phyloP scores from a whole-genome alignment of 2,329 filamentous ascomycete genomes.

The Fusarium solani-melongenae region DNA sequence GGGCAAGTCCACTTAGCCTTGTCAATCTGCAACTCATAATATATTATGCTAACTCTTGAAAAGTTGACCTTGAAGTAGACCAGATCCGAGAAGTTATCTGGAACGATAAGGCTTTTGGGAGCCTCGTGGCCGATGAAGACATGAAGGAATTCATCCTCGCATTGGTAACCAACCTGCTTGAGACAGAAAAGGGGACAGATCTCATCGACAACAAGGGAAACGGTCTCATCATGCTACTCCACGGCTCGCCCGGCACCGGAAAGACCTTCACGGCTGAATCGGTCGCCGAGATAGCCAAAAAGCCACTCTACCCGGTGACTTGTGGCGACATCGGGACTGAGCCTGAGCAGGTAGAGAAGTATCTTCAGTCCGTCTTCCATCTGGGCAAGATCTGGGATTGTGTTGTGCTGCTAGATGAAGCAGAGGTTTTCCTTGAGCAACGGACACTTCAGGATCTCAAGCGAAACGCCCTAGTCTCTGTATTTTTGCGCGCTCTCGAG shows the following conservation, averaged over 20 bases:
- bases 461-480: background rate
- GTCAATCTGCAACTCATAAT: no score
- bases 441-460: background rate
- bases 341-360: constrained; percentile 5
- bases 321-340: constrained; percentile 21
- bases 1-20: no score
- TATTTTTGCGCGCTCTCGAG: constrained; percentile 6
- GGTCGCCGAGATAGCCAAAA: constrained; percentile 10
- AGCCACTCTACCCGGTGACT: constrained; percentile 12
- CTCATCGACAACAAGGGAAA: background rate
- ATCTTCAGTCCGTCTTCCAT: background rate
- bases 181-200: constrained; percentile 7
- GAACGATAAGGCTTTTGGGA: constrained; percentile 6
- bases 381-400: background rate
- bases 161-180: constrained; percentile 10
- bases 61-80: constrained; percentile 11
- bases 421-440: constrained; percentile 20
- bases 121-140: background rate
- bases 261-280: constrained; percentile 22
- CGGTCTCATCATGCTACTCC: background rate
- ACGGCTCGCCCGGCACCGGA: background rate
- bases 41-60: rapidly evolving
- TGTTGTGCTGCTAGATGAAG: constrained; percentile 11
- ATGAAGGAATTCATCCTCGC: constrained; percentile 17
- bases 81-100: background rate